Base-by-base conservation (phyloP, 345 rosid genomes). In the Eucalyptus regnans region DNA sequence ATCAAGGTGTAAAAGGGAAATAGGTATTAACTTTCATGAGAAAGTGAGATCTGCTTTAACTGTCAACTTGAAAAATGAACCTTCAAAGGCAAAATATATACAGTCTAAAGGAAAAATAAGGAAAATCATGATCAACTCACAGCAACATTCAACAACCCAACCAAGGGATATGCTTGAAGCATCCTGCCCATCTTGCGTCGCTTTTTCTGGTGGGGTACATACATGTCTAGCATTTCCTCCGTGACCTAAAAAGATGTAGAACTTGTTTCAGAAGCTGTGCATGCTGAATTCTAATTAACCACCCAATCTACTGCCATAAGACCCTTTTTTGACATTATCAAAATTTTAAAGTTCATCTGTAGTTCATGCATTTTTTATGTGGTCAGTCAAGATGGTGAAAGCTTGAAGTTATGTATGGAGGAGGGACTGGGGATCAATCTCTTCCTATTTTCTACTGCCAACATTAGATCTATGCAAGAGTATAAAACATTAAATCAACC, bases 111-210 rank as follows among this genome's bases (percentile, higher is more conserved):
- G 80, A 33, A 41, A 3, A 54, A 60, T 88, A 25, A 62, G 41
- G 88, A 68, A 81, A 48, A 64, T 88, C 88, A 91, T 79, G 86
- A 87, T 88, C 83, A 86, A 94, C 99, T 96, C 94, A 97, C 99
- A 91, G 97, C 99, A 54, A 96, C 94, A 93, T 96, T 96, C 89
- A 96, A 90, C 87, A 97, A 92, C 88, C 96, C 98, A 84, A 94
- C 90, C 89, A 90, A 91, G n/a, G 99, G 99, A 64, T 91, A 88
- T 37, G 91, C 91, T 43, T 90, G 88, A 89, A 95, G 90, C 87
- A 86, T 49, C 44, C 86, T 86, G 89, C 68, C 90, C 89, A 92
- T 46, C 89, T 62, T 90, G 88, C 71, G 88, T 88, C 88, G 87
- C 43, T 48, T 90, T 88, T 50, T 90, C 58, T n/a, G 60, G 16